These are phyloP conservation scores for Lantana camara DNA, from an alignment of 257 asterid species.

Conservation along the genomic window DNA sequence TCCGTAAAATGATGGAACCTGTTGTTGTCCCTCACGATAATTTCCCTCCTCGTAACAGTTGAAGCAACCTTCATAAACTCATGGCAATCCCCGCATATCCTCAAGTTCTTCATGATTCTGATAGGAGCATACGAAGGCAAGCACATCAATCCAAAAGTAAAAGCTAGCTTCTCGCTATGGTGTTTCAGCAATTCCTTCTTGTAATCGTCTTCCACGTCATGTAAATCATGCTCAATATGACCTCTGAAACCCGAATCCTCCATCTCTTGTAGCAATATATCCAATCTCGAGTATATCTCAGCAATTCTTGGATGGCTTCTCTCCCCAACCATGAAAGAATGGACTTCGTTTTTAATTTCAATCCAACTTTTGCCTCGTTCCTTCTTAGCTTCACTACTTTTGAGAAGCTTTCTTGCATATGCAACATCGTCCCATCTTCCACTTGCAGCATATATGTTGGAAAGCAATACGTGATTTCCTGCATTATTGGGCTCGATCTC, in stretches of 20 bases:
- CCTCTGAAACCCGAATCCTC: constrained; percentile 66
- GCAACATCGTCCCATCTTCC: constrained; percentile 86
- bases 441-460: constrained; percentile 77
- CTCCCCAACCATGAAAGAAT: constrained; percentile 85
- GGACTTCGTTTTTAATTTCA: constrained; percentile 67
- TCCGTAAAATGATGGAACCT: constrained; percentile 82
- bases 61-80: constrained; percentile 90
- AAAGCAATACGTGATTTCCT: constrained; percentile 84
- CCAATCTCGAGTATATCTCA: constrained; percentile 66
- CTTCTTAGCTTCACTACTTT: constrained; percentile 69
- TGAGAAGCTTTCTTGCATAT: constrained; percentile 66
- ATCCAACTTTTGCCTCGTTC: constrained; percentile 96
- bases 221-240: constrained; percentile 68
- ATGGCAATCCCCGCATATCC: constrained; percentile 95
- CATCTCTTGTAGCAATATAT: constrained; percentile 62
- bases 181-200: constrained; percentile 73
- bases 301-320: constrained; percentile 58
- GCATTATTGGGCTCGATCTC: constrained; percentile 84
- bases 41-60: constrained; percentile 52
- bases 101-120: constrained; percentile 91
- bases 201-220: constrained; percentile 68
- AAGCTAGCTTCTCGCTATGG: constrained; percentile 92
- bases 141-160: constrained; percentile 74
- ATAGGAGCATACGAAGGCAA: constrained; percentile 63
- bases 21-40: constrained; percentile 79